These are phyloP conservation scores for Solanum virginianum DNA, from an alignment of 257 asterid genomes.

Conservation along the genomic window DNA sequence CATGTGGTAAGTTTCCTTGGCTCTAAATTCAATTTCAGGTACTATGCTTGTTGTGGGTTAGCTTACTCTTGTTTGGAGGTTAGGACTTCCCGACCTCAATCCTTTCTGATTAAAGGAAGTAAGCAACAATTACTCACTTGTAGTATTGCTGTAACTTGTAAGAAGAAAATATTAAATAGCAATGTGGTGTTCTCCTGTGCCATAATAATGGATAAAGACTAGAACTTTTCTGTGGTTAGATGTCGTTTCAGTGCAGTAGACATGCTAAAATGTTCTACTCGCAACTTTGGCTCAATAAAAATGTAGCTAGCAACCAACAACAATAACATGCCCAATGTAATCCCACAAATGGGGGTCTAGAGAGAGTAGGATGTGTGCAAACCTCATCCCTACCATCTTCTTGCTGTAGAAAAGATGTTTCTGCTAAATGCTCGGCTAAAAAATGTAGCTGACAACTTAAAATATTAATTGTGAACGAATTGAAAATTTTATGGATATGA, in stretches of 20 bases:
- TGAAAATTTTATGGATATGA: not conserved
- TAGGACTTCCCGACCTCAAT: not conserved
- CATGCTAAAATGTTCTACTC: not conserved
- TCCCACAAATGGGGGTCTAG: too few species aligned
- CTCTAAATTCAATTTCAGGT: not conserved
- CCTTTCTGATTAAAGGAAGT: not conserved
- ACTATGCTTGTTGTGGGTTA: not conserved
- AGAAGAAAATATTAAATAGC: not conserved
- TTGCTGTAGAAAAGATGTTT: not conserved
- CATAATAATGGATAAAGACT: not conserved
- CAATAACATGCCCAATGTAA: not conserved
- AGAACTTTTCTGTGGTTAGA: not conserved
- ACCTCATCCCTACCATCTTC: not conserved
- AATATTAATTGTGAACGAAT: not conserved
- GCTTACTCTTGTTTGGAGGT: not conserved
- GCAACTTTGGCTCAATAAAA: not conserved
- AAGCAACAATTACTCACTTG: not conserved
- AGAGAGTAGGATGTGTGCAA: too few species aligned
- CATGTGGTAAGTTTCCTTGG: constrained; percentile 68
- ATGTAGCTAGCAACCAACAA: not conserved
- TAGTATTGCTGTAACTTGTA: not conserved
- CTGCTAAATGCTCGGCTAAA: not conserved
- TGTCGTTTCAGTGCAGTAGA: not conserved
- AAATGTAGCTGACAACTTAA: not conserved
- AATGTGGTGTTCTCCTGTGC: not conserved